phyloP scores from a whole-genome alignment of 352 stramenopile species.

The Phytophthora pinifolia region DNA sequence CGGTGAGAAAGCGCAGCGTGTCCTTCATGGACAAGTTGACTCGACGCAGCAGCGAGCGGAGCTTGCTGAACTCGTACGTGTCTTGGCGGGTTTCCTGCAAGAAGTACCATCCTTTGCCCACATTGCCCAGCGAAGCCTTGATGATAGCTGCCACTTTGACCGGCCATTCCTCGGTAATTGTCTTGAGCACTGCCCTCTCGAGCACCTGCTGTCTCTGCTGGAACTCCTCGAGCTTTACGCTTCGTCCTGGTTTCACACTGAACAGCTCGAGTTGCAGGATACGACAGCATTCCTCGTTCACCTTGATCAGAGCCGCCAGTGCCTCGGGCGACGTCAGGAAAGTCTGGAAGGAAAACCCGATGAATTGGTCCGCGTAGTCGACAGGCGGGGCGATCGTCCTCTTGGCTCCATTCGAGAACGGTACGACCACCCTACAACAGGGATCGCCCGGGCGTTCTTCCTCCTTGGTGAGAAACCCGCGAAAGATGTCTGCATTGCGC shows the following conservation, averaged over 20 bases:
- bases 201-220: constrained; percentile 78
- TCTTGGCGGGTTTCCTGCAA: constrained; percentile 82
- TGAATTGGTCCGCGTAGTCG: constrained; percentile 87
- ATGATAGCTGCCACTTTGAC: constrained; percentile 70
- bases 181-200: constrained; percentile 72
- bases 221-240: constrained; percentile 86
- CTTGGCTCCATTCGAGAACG: constrained; percentile 14
- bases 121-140: constrained; percentile 65
- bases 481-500: constrained; percentile 63
- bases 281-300: constrained; percentile 86
- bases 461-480: constrained; percentile 46
- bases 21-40: constrained; percentile 88
- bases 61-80: constrained; percentile 89
- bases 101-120: constrained; percentile 88
- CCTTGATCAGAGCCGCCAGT: constrained; percentile 70
- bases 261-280: constrained; percentile 83
- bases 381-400: constrained; percentile 50
- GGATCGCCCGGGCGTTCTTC: constrained; percentile 42
- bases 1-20: constrained; percentile 69
- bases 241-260: constrained; percentile 68
- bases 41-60: constrained; percentile 67
- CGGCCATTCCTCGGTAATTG: constrained; percentile 82
- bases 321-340: constrained; percentile 82
- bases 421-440: constrained; percentile 44
- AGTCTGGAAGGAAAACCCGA: constrained; percentile 86